Conservation (phyloP, 2,329 filamentous ascomycete genomes). For the Penicillium paneum region DNA sequence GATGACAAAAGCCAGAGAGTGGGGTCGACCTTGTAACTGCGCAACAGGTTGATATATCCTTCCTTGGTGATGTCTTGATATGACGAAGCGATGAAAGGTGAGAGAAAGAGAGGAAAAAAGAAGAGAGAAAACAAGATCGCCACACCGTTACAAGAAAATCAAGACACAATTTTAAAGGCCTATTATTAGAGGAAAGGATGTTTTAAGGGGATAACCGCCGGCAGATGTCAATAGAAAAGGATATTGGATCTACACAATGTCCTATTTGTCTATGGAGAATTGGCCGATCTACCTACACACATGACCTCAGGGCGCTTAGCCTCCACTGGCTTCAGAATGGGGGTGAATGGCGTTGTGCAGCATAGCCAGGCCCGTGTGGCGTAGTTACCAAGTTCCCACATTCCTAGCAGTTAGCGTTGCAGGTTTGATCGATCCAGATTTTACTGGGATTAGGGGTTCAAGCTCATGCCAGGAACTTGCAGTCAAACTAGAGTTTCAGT, state of each 20-base stretch:
- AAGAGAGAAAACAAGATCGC: constrained; percentile 3
- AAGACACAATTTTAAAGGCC: background rate
- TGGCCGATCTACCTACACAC: constrained; percentile 20
- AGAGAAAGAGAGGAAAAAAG: background rate
- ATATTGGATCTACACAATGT: background rate
- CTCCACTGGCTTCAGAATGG: constrained; percentile 14
- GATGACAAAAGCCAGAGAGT: constrained; percentile 15
- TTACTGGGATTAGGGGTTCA: background rate
- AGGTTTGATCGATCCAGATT: background rate
- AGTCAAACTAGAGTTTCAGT: background rate
- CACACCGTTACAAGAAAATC: background rate
- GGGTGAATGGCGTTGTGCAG: constrained; percentile 1
- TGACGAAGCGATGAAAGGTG: constrained; percentile 1
- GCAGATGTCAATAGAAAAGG: background rate
- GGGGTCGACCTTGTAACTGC: constrained; percentile 13
- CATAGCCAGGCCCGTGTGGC: background rate
- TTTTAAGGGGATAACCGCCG: constrained; percentile 1
- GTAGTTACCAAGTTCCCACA: background rate
- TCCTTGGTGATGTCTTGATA: background rate
- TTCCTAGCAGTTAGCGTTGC: background rate
- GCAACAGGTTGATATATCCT: background rate
- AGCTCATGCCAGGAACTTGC: background rate
- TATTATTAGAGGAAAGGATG: background rate
- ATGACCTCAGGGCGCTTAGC: constrained; percentile 25
- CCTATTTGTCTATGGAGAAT: background rate